These are phyloP conservation scores for Basidiobolus heterosporus DNA, from an alignment of 371 early-diverging fungal species.

Conservation along the genomic window DNA sequence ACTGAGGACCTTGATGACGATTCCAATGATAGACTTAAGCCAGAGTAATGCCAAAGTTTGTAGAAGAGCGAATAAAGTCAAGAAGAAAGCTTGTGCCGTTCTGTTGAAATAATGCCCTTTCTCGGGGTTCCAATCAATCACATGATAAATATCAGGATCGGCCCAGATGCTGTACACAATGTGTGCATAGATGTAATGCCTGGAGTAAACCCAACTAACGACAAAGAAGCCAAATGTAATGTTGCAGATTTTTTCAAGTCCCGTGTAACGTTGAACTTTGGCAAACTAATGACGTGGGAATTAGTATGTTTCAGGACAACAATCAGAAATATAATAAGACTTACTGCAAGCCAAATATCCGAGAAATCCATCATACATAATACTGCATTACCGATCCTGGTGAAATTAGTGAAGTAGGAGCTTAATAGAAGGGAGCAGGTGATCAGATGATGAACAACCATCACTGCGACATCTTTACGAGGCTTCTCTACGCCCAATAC, in stretches of 20 bases:
- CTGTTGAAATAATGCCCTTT: constrained; percentile 38
- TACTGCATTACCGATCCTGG: constrained; percentile 66
- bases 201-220: constrained; percentile 56
- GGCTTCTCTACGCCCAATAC: constrained; percentile 56
- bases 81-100: constrained; percentile 29
- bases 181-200: constrained; percentile 42
- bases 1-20: constrained; percentile 41
- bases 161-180: constrained; percentile 33
- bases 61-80: constrained; percentile 32
- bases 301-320: neutral
- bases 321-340: constrained; percentile 6
- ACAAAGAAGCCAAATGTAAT: constrained; percentile 57
- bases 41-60: constrained; percentile 57
- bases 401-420: constrained; percentile 55
- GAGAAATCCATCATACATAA: constrained; percentile 66
- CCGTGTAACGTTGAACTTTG: constrained; percentile 59
- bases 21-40: constrained; percentile 50
- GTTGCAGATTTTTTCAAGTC: constrained; percentile 38
- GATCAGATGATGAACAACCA: constrained; percentile 67
- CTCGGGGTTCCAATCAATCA: constrained; percentile 44
- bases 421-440: constrained; percentile 45
- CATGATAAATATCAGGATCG: constrained; percentile 26
- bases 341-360: constrained; percentile 56
- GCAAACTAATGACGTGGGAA: constrained; percentile 17
- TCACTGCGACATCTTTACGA: constrained; percentile 59